A percentile compares a stretch with the other conserved stretches of the same genome.
These are phyloP conservation scores for Bryoerythrophyllum caledonicum DNA, from an alignment of 225 moss, liverwort and hornwort genomes.

Conservation along the genomic window DNA sequence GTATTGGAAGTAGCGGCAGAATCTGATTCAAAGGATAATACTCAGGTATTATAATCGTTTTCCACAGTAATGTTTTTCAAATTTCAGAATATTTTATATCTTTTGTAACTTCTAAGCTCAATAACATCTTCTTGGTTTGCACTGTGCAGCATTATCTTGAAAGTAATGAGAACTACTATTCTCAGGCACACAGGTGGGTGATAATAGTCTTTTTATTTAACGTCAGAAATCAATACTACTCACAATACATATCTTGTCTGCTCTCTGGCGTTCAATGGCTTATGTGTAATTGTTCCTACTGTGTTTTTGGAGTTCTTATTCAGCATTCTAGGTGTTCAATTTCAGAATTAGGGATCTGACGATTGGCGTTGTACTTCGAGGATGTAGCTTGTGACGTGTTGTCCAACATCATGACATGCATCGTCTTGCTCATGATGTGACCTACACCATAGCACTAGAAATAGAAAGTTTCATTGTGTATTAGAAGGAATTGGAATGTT, in stretches of 20 bases:
- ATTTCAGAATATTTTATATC: neutral
- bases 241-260: slow-evolving; percentile 6
- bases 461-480: slow-evolving; percentile 1
- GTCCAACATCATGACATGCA: neutral
- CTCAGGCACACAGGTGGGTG: slow-evolving; percentile 92
- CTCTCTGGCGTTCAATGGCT: slow-evolving; percentile 6
- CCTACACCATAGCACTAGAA: neutral
- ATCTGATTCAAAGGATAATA: slow-evolving; percentile 69
- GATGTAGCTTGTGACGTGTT: slow-evolving; percentile 2
- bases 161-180: slow-evolving; percentile 97
- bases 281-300: neutral
- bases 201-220: neutral
- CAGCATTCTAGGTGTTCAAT: neutral
- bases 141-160: slow-evolving; percentile 93
- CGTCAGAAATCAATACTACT: slow-evolving; percentile 2
- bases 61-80: neutral
- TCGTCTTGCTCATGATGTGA: neutral
- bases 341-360: neutral
- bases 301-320: neutral
- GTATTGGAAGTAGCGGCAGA: slow-evolving; percentile 45
- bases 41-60: slow-evolving; percentile 53
- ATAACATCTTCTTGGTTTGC: slow-evolving; percentile 8
- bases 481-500: neutral
- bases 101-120: slow-evolving; percentile 6
- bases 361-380: neutral